Evolutionary conservation across 1,284 basidiomycete species (phyloP), one percentile per base, ranked within the genome.

Genomic region (Bothia castanella): DNA sequence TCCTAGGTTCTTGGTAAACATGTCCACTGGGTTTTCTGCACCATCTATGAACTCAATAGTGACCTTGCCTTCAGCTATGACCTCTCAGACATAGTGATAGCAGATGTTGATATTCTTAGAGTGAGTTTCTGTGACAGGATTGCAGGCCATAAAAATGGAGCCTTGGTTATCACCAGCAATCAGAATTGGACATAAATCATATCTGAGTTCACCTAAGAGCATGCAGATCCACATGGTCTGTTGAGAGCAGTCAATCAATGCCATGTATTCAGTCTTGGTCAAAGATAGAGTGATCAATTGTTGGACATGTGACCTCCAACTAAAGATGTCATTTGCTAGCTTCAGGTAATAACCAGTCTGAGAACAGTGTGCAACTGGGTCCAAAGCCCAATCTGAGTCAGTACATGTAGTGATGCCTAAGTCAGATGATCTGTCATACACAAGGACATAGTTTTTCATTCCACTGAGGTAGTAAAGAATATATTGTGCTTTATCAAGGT

Each of bases 151-250:
- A 23, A 58, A 54, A 10, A 75, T 63, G 1, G 71, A 58, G 1
- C 68, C 62, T 45, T 71, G 60, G 51, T 75, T 76, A 56, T 76
- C 70, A 14, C 58, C 57, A 54, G 49, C 58, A 30, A 74, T 52
- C 2, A 46, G 45, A 7, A 59, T 52, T 1, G 50, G 27, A 14
- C 23, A 17, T 7, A 39, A 52, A 14, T 37, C 3, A n/a, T 38
- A 21, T 8, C 57, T 52, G 1, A 69, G 37, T 54, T 69, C 61
- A 3, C 21, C 11, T 19, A 70, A 32, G 2, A 69, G 42, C 5
- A 37, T 20, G 10, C 47, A 23, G 23, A 68, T 42, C 62, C 66
- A 68, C 9, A 9, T 9, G 9, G 9, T 25, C 25, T 25, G 25
- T 4, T 25, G 4, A 5, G 25, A 25, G 25, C 25, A 25, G 25